Evolutionary conservation across 208 protist genomes (phyloP), one percentile per base, ranked within the genome.

Genomic region (Acanthamoeba quina): DNA sequence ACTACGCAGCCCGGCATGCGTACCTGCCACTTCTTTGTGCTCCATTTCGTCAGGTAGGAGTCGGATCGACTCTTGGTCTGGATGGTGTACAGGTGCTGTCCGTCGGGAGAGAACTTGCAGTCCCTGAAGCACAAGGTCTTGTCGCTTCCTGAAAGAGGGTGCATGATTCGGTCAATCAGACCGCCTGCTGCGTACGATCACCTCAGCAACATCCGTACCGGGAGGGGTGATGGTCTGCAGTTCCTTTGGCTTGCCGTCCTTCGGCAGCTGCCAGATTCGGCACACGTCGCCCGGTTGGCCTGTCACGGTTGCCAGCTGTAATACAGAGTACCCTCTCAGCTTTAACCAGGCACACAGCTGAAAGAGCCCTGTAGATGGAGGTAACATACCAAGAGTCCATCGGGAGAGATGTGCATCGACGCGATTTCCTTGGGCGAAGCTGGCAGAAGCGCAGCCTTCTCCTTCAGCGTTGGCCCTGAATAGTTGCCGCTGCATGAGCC

Each of bases 1-100:
- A 47, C 41, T 47, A 47, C 0, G 2, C 9, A 47, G 41, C 41
- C 2, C 9, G 41, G 64, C 64, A 37, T n/a, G 29, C 26, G 54
- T 37, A 29, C 88, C 52, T 92, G 29, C 70, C 90, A 93, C 13
- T 5, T n/a, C 37, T 93, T 26, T 24, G 49, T 68, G 49, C 37
- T 60, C 90, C 90, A 93, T 26, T 93, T 93, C 5, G 90, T 93
- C 24, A 93, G 62, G 44, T 66, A 93, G 31, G 68, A 83, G 37
- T 93, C 90, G 5, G 90, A 93, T 76, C 90, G 37, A 34, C 72
- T 60, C 70, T 93, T 93, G 37, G 90, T 93, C 49, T 93, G 90
- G 13, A 82, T 68, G 66, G 90, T 93, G 52, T 83, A 93, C 26
- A 93, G 19, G 90, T 68, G 26, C 15, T 62, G 41, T 19, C 70